Base-by-base conservation (phyloP, 2,329 filamentous ascomycete genomes). In the Alternaria tenuissima region DNA sequence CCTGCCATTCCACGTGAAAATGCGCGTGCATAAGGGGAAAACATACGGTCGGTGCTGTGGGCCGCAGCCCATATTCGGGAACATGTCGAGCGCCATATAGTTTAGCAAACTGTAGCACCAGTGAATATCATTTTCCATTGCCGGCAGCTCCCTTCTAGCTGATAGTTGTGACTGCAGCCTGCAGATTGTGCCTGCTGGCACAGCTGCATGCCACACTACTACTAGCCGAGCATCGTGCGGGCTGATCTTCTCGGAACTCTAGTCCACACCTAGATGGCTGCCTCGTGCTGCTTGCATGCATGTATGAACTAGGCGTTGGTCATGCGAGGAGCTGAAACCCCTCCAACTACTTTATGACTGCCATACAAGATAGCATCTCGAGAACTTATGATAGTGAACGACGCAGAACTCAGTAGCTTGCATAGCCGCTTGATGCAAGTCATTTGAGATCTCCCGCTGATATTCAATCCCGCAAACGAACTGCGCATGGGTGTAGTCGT, bases 1-100 rank as follows among this genome's bases (percentile, higher is more conserved):
- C 56, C 51, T 49, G 53, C 53, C 49, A 43, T 52, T 39, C 64
- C 64, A 66, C 59, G 65, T 66, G 64, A 57, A 57, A 47, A 18
- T 38, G 32, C n/a, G 36, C 44, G 43, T 56, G 46, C 44, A 54
- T 42, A 55, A 42, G 47, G 48, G 32, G 47, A 30, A 52, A 52
- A 52, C 41, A 38, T 46, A 30, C 32, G 34, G 49, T 48, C 38
- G 53, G 28, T 39, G 32, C 34, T 36, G 30, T 47, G 41, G 52
- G 46, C 43, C 46, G 24, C 49, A 26, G 24, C 44, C 49, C 22
- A 52, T 54, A 30, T 26, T 47, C 39, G 48, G 52, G 34, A 54
- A 46, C 41, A 38, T 14, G 41, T 57, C 26, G 32, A 42, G 44
- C 32, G 43, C 51, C 30, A 48, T 24, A 55, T 22, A 32, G 28